Evolutionary conservation across 1,284 basidiomycete genomes (phyloP), one percentile per base, ranked within the genome.

Genomic region (Ganoderma boninense): DNA sequence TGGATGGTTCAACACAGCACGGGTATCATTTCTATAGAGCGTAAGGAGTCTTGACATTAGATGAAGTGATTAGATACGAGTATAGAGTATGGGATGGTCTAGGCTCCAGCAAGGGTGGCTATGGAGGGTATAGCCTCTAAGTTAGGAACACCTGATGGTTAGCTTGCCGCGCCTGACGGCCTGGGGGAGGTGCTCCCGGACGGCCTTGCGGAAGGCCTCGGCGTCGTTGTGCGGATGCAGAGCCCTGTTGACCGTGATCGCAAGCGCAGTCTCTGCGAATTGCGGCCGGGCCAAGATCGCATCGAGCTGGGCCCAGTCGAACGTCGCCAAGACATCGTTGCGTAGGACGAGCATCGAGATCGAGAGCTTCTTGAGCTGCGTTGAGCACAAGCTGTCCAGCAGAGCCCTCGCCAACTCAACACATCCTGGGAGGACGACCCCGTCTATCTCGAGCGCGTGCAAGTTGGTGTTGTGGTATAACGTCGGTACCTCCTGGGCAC

Each of bases 301-400:
- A 43, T 75, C 72, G 2, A 77, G 70, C 42, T 49, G n/a, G 44
- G 13, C 62, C 76, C 76, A 77, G 44, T 77, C 71, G 38, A 74
- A 71, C 13, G 70, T 66, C 29, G 66, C 52, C 29, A 77, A 57
- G 29, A 70, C 71, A 32, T 71, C 66, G 26, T 35, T 64, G 56
- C 68, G 70, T 23, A 71, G 68, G 20, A 74, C 69, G 14, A 77
- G 70, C 54, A 77, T 63, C 14, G 71, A 69, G 18, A 75, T 49
- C 40, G 67, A 60, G 40, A 77, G 67, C 52, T 62, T 68, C 63
- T 73, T 67, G 40, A 77, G 67, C 35, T 40, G 42, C 35, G 61
- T 35, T 10, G 76, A 69, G 4, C 62, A 54, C 43, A 75, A 42
- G 13, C 69, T 52, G 0, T 66, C 52, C 43, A 75, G 64, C 42